Conservation (phyloP, 2,329 filamentous ascomycete species). For the Penicillium sp. region DNA sequence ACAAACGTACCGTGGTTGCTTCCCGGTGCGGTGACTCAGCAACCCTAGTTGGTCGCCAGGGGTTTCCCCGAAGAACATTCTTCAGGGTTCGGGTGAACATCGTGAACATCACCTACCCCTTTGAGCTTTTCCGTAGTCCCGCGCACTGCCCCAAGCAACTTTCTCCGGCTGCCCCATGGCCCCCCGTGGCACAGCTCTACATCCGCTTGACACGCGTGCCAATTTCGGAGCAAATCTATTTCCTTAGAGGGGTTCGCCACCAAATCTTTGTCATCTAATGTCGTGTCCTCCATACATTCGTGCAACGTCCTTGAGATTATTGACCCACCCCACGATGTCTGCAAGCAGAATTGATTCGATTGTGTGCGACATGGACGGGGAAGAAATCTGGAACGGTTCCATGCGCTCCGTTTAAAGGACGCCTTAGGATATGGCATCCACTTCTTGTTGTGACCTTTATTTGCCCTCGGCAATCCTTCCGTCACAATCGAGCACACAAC, state of each 20-base stretch:
- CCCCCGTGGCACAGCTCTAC: neutral
- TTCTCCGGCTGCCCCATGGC: neutral
- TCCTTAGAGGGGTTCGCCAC: neutral
- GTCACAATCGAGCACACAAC: neutral
- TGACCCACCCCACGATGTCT: neutral
- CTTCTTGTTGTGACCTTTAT: neutral
- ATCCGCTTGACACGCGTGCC: neutral
- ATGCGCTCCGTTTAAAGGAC: neutral
- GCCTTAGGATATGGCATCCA: neutral
- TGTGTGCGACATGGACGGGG: neutral
- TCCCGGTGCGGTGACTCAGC: neutral
- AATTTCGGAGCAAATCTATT: neutral
- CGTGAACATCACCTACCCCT: neutral
- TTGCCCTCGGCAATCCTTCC: neutral
- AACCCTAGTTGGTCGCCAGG: neutral
- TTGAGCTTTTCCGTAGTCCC: conserved; percentile 1
- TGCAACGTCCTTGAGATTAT: neutral
- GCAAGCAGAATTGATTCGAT: neutral
- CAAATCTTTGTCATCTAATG: neutral
- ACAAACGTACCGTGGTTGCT: neutral
- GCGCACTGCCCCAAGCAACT: neutral
- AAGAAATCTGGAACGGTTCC: neutral
- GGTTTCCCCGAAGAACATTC: neutral
- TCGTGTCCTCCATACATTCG: neutral
- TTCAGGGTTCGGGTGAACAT: neutral